Percentiles rank a stretch among this genome's conserved stretches.
Evolutionary conservation across 2,329 filamentous ascomycete species (phyloP).

Genomic region (Fusarium siculi): DNA sequence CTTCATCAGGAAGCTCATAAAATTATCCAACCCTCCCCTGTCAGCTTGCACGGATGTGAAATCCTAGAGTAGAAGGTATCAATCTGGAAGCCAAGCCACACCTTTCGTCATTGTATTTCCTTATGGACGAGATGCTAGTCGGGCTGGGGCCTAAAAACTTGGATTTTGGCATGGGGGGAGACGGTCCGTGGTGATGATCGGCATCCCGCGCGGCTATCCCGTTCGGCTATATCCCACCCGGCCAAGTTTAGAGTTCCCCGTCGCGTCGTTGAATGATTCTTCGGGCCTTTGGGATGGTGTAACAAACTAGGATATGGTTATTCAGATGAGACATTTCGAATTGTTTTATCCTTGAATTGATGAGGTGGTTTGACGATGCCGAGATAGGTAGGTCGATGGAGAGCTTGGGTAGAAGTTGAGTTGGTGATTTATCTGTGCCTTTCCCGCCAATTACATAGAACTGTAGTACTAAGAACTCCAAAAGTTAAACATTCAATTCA

Average conservation of each 20-base stretch:
- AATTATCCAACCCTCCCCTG: neutral
- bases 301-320: neutral
- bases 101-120: neutral
- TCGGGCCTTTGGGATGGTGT: neutral
- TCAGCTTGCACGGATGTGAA: neutral
- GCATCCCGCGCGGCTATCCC: slow-evolving; percentile 12
- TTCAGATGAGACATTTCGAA: neutral
- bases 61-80: slow-evolving; percentile 1
- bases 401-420: neutral
- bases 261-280: neutral
- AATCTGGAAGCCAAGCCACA: neutral
- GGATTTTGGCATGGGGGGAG: neutral
- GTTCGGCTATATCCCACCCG: slow-evolving; percentile 6
- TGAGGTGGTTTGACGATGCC: neutral
- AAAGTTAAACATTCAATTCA: neutral
- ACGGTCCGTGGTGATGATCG: neutral
- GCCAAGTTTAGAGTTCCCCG: neutral
- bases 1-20: neutral
- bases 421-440: slow-evolving; percentile 1
- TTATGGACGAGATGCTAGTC: neutral
- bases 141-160: neutral
- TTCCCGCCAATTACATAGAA: neutral
- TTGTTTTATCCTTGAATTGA: neutral
- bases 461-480: neutral
- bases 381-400: neutral